These are phyloP conservation scores for Pycnococcus provasolii DNA, from an alignment of 139 green algal genomes.

Conservation along the genomic window DNA sequence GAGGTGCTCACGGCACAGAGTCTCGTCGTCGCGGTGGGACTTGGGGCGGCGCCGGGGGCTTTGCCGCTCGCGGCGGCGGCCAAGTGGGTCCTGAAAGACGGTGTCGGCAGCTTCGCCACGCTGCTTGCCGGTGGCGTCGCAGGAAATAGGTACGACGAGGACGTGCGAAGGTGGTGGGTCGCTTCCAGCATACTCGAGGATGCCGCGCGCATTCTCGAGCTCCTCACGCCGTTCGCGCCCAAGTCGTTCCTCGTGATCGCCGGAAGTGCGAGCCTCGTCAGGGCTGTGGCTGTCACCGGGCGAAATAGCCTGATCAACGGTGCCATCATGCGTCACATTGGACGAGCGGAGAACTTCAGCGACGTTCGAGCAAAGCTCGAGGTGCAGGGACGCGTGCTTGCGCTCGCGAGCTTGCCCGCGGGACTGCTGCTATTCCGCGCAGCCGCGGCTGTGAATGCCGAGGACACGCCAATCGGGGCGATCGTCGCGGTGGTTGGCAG, in stretches of 20 bases:
- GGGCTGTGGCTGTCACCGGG: conserved; percentile 13
- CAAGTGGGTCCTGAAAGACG: conserved; percentile 31
- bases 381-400: conserved; percentile 22
- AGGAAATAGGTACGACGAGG: conserved; percentile 23
- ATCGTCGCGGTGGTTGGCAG: not conserved
- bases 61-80: conserved; percentile 16
- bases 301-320: conserved; percentile 19
- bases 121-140: conserved; percentile 3
- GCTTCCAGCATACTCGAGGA: conserved; percentile 19
- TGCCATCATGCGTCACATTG: conserved; percentile 24
- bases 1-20: conserved; percentile 25
- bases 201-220: conserved; percentile 19
- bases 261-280: conserved; percentile 12
- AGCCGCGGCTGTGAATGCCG: not conserved
- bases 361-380: conserved; percentile 28
- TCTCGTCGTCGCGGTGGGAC: conserved; percentile 18
- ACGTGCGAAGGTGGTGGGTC: conserved; percentile 22
- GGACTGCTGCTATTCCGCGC: conserved; percentile 19
- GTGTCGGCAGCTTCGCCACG: conserved; percentile 17
- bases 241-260: conserved; percentile 17
- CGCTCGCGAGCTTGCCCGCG: conserved; percentile 15
- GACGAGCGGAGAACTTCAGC: conserved; percentile 6
- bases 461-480: not conserved
- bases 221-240: conserved; percentile 10
- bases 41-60: conserved; percentile 3